Base-by-base conservation (phyloP, 192 early-diverging fungal genomes). In the Backusella tuberculispora region DNA sequence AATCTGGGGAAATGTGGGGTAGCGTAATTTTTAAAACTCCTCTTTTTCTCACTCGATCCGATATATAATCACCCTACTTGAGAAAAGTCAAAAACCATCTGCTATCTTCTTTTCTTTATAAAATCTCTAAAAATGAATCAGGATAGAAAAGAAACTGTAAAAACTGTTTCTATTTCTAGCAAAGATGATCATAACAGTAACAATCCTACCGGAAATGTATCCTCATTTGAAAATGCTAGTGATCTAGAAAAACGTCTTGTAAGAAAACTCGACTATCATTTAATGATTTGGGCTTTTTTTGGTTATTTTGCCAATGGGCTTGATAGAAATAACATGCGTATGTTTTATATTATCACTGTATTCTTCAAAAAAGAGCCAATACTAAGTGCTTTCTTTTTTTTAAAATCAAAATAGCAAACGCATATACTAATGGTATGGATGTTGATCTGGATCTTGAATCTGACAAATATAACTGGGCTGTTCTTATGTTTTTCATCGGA, bases 401-500 rank as follows among this genome's bases (percentile, higher is more conserved):
- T 21, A 21, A 21, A 46, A 12, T 46, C 15, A 21, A 40, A 21
- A 34, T 44, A 80, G 78, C 75, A 21, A 78, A 78, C 46, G 81
- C 81, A 2, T 78, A 78, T 47, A 82, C 77, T 19, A 78, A 63
- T 44, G 81, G 81, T 17, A 72, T 82, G 66, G 56, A 71, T 63
- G 77, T 73, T 73, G 85, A 89, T 45, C 75, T 90, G 13, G 69
- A 44, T 38, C 73, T 88, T 13, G 74, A 44, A 19, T 37, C 71
- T 19, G 67, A 53, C 38, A 60, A 86, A 70, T 91, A 87, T 78
- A 90, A 90, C 65, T 87, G 87, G 86, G 78, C 86, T 66, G 44
- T 93, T 12, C 83, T 88, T 38, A 84, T 88, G 69, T 92, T 91
- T 77, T 93, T 91, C 70, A 75, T 92, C 66, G 89, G 87, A 68